These are phyloP conservation scores for Lactifluus piperatus DNA, from an alignment of 768 basidiomycete genomes.

Conservation along the genomic window DNA sequence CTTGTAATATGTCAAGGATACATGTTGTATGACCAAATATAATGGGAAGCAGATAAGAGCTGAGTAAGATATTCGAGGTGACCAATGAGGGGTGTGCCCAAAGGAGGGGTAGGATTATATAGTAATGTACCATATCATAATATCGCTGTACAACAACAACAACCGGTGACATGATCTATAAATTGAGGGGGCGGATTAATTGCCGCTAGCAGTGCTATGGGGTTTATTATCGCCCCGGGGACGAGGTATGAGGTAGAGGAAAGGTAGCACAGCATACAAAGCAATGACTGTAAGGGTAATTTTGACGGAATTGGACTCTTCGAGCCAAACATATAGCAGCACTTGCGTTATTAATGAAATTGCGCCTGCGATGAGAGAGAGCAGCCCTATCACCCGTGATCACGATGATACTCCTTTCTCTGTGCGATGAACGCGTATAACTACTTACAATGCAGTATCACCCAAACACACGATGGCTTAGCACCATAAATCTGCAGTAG, in stretches of 20 bases:
- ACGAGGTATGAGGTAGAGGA: constrained; percentile 7
- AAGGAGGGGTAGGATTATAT: no score
- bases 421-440: background rate
- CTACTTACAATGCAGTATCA: constrained; percentile 18
- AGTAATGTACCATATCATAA: no score
- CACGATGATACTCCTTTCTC: background rate
- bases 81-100: no score
- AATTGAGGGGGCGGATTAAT: background rate
- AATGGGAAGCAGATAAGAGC: no score
- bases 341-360: constrained; percentile 4
- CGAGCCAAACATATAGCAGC: constrained; percentile 11
- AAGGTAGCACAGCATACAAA: constrained; percentile 4
- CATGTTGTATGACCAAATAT: no score
- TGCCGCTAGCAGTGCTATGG: background rate
- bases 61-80: no score
- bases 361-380: constrained; percentile 4
- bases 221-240: background rate
- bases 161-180: background rate
- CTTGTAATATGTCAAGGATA: no score
- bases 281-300: constrained; percentile 9
- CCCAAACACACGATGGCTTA: constrained; percentile 11
- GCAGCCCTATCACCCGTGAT: constrained; percentile 7
- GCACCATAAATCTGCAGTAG: constrained; percentile 14
- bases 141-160: no score
- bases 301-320: constrained; percentile 10